These are phyloP conservation scores for Filobasidium floriforme DNA, from an alignment of 768 basidiomycete species.

Conservation along the genomic window DNA sequence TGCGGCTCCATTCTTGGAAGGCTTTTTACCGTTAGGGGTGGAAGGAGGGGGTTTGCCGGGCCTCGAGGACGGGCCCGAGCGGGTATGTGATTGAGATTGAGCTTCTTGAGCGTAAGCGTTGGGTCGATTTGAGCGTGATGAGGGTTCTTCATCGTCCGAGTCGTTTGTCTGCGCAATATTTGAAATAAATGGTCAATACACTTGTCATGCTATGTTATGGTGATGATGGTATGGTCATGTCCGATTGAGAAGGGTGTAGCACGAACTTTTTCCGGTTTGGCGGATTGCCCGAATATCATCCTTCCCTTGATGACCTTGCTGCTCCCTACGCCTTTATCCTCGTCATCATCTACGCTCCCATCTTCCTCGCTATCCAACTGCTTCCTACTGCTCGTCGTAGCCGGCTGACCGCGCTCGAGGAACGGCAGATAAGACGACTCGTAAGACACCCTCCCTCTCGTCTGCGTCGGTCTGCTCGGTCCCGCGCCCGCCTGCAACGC, in stretches of 20 bases:
- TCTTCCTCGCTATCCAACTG: neutral
- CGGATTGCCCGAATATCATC: neutral
- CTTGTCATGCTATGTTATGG: neutral
- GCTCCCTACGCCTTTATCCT: neutral
- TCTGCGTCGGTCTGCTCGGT: neutral
- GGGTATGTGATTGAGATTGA: neutral
- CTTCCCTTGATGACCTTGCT: neutral
- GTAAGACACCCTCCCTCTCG: conserved; percentile 5
- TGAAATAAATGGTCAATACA: neutral
- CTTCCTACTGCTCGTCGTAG: neutral
- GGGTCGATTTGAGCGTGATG: neutral
- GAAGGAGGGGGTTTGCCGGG: too few species aligned
- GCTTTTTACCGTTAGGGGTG: too few species aligned
- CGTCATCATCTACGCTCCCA: neutral
- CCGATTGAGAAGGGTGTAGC: too few species aligned
- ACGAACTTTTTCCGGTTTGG: neutral
- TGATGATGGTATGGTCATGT: neutral
- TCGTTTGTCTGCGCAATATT: neutral
- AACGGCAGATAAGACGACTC: conserved; percentile 7
- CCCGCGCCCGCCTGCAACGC: neutral
- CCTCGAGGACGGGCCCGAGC: too few species aligned
- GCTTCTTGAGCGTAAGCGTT: neutral
- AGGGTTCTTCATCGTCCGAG: neutral
- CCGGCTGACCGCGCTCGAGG: neutral
- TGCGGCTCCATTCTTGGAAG: too few species aligned